A percentile compares a stretch with the other conserved stretches of the same genome.
Evolutionary conservation across 179 eudicot genomes (phyloP).

Genomic region (Sideroxylon spinosum): DNA sequence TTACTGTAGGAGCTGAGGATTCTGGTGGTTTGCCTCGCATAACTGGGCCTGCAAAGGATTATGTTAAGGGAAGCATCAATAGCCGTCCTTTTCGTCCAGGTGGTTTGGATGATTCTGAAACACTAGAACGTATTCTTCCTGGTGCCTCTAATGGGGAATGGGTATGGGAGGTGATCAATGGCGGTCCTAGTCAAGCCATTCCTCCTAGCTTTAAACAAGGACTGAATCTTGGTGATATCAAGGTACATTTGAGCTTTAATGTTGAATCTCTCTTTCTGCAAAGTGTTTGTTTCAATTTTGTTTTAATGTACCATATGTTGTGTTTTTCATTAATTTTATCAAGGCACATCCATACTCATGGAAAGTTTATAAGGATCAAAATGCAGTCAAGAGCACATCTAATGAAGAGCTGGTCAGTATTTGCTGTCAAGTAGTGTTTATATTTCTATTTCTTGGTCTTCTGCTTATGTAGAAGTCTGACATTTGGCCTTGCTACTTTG

Average conservation of each 20-base stretch:
- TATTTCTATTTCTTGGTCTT: not conserved
- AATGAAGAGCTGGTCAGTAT: conserved; percentile 54
- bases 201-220: conserved; percentile 89
- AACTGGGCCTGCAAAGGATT: conserved; percentile 85
- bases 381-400: conserved; percentile 26
- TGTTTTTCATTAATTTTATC: conserved; percentile 20
- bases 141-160: conserved; percentile 89
- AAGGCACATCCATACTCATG: conserved; percentile 67
- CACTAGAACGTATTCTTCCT: conserved; percentile 60
- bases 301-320: conserved; percentile 11
- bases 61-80: conserved; percentile 83
- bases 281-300: not conserved
- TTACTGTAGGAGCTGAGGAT: conserved; percentile 59
- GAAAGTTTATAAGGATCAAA: conserved; percentile 47
- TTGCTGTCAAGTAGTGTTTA: conserved; percentile 4
- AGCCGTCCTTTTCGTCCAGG: conserved; percentile 98
- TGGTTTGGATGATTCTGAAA: conserved; percentile 71
- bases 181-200: conserved; percentile 56
- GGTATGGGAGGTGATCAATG: conserved; percentile 71
- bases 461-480: not conserved
- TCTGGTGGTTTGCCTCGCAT: conserved; percentile 82
- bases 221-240: conserved; percentile 72
- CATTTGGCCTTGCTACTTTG: not conserved
- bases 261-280: not conserved
- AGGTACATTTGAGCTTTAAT: conserved; percentile 35